Percentiles rank a stretch among this genome's conserved stretches.
phyloP scores from a whole-genome alignment of 352 stramenopile genomes.

The Phytophthora multivora region DNA sequence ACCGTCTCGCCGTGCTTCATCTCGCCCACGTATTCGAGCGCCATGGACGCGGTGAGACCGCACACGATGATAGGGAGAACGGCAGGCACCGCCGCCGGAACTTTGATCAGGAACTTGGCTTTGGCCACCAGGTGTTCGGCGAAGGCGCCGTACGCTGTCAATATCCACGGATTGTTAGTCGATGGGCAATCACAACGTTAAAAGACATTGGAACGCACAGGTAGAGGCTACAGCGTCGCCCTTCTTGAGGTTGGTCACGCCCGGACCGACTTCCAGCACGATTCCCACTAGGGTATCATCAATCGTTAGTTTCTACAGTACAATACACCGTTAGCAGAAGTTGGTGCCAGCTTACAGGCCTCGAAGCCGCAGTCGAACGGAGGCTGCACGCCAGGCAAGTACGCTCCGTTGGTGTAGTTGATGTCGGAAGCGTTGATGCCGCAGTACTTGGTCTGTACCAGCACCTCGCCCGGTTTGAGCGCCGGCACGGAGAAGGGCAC shows the following conservation, averaged over 20 bases:
- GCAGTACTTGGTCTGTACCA: constrained; percentile 59
- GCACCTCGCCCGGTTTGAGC: constrained; percentile 50
- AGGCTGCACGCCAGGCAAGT: constrained; percentile 40
- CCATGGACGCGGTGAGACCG: constrained; percentile 52
- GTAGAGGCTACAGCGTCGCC: constrained; percentile 51
- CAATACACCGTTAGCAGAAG: constrained; percentile 1
- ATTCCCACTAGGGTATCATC: constrained; percentile 38
- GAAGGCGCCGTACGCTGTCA: constrained; percentile 51
- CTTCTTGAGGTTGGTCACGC: constrained; percentile 54
- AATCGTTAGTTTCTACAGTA: background rate
- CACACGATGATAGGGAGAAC: constrained; percentile 54
- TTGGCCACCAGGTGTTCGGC: constrained; percentile 53
- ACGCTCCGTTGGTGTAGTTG: constrained; percentile 63
- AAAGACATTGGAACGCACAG: constrained; percentile 24
- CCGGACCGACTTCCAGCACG: constrained; percentile 45
- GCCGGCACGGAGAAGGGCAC: constrained; percentile 46
- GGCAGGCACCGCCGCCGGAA: constrained; percentile 30
- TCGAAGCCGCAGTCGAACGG: constrained; percentile 65
- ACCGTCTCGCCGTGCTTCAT: constrained; percentile 68
- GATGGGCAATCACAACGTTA: background rate
- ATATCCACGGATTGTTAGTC: background rate
- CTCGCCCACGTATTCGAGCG: constrained; percentile 58
- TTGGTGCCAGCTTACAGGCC: constrained; percentile 46
- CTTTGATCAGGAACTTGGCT: constrained; percentile 36
- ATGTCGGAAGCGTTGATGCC: constrained; percentile 69